Base-by-base conservation (phyloP, 192 early-diverging fungal genomes). In the Linnemannia zychae region DNA sequence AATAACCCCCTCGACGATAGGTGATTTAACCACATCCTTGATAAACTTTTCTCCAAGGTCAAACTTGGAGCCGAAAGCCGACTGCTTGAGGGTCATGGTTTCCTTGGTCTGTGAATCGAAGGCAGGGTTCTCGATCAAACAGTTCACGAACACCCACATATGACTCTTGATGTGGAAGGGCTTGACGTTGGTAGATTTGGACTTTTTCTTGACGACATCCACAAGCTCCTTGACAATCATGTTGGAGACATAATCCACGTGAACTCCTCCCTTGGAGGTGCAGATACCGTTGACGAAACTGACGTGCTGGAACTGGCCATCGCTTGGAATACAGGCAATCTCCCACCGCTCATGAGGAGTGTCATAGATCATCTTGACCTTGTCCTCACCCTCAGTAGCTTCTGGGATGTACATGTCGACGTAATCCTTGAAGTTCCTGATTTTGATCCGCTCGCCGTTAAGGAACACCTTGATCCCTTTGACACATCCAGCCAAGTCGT, bases 41-140 rank as follows among this genome's bases (percentile, higher is more conserved):
- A 95, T 91, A 83, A 99, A 98, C 67, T 95, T 92, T 15, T 98
- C 95, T 18, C 87, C 85, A 15, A 95, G 72, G 53, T 85, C 84
- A 84, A 94, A 97, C 65, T 91, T 97, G 47, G 95, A 96, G 15
- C 96, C 96, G 87, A 99, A 99, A 4, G 91, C 81, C 0, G 92
- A 90, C 31, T 77, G 48, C 49, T 93, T 90, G 68, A 98, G 87
- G 20, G 97, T 99, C 93, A 99, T 91, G 73, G 90, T 97, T 79
- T 98, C 98, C 86, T 99, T 99, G 33, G 97, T 99, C 88, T 99
- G 98, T 40, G 97, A 98, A 87, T 99, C 97, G 87, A 99, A 99
- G 15, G 95, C 88, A 12, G 98, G 97, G 77, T 99, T 99, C 74
- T 95, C 97, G 70, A 99, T 98, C 72, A 94, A 77, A 84, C 93